Evolutionary conservation across 306 rosid genomes (phyloP).

Genomic region (Glycine tomentella): DNA sequence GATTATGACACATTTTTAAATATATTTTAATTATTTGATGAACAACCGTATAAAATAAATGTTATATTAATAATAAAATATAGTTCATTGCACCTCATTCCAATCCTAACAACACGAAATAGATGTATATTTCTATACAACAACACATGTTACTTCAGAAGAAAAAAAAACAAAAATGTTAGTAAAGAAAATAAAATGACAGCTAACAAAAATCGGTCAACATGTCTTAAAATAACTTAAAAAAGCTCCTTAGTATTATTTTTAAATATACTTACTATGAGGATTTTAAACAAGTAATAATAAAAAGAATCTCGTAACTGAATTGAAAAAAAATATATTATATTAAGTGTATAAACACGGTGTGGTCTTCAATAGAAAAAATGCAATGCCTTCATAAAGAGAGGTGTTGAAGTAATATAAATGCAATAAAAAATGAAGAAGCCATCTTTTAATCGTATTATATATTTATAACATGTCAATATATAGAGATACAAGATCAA

Average conservation of each 20-base stretch:
- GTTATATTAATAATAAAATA: neutral
- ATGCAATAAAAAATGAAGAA: neutral
- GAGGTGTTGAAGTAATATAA: neutral
- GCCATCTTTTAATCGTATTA: no score
- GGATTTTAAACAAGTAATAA: neutral
- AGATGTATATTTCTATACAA: neutral
- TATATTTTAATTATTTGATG: neutral
- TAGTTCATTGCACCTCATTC: no score
- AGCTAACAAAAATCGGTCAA: neutral
- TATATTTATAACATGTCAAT: no score
- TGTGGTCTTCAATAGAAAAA: neutral
- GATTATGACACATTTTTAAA: neutral
- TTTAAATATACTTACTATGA: neutral
- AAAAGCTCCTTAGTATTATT: neutral
- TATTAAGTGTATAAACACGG: neutral
- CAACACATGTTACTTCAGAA: neutral
- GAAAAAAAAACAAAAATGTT: no score
- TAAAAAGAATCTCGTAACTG: neutral
- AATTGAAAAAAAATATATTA: neutral
- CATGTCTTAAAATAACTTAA: neutral
- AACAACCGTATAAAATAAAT: neutral
- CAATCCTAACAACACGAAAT: neutral
- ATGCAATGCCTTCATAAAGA: neutral
- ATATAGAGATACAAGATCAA: no score
- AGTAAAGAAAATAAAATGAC: neutral